A percentile compares a stretch with the other conserved stretches of the same genome.
Conservation (phyloP, 306 rosid species). For the Quercus berberidifolia region DNA sequence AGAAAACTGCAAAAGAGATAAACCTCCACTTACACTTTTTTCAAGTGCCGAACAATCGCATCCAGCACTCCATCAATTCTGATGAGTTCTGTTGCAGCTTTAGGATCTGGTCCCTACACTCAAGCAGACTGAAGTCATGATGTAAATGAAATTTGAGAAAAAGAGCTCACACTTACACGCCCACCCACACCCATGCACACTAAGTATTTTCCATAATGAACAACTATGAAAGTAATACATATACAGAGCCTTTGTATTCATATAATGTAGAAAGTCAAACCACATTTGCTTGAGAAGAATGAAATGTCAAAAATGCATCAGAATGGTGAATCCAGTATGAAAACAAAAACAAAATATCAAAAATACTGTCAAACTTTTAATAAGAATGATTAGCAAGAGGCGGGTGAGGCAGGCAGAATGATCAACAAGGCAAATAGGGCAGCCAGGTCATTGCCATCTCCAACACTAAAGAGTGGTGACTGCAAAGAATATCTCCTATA, state of each 20-base stretch:
- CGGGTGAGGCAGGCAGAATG: neutral
- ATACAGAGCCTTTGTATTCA: conserved; percentile 2
- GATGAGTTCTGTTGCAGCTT: conserved; percentile 77
- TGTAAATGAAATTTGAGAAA: conserved; percentile 18
- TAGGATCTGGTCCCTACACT: conserved; percentile 82
- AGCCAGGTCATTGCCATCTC: neutral
- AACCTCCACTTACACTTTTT: conserved; percentile 68
- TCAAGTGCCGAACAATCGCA: conserved; percentile 75
- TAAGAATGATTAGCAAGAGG: neutral
- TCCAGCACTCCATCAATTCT: conserved; percentile 81
- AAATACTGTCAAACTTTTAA: neutral
- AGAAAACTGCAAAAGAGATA: conserved; percentile 3
- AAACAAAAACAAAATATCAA: conserved; percentile 13
- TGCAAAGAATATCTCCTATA: neutral
- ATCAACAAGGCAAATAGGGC: neutral
- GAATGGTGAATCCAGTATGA: neutral
- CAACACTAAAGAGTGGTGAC: neutral
- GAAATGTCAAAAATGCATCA: neutral
- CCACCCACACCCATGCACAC: conserved; percentile 5
- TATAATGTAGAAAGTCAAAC: conserved; percentile 2
- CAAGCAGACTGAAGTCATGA: conserved; percentile 28
- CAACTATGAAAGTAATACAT: neutral
- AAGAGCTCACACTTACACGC: neutral
- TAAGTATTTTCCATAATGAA: conserved; percentile 10
- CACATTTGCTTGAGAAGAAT: conserved; percentile 4